These are phyloP conservation scores for Dothistroma septosporum DNA, from an alignment of 2,329 filamentous ascomycete species.

Conservation along the genomic window DNA sequence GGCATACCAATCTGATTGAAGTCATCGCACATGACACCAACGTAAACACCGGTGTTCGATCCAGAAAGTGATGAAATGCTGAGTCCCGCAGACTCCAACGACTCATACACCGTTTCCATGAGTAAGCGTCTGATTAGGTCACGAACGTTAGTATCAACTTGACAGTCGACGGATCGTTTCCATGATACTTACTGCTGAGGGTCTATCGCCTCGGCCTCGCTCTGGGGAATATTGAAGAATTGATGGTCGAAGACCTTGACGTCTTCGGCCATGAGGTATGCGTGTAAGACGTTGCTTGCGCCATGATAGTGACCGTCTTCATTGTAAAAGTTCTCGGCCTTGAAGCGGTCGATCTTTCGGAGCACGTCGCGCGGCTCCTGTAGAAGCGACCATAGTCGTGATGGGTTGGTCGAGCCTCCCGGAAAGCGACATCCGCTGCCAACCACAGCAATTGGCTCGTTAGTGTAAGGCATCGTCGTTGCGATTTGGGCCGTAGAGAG, in stretches of 20 bases:
- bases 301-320: neutral
- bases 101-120: constrained; percentile 43
- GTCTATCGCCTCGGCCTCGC: constrained; percentile 21
- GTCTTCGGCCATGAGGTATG: constrained; percentile 15
- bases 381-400: constrained; percentile 16
- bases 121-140: constrained; percentile 24
- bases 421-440: constrained; percentile 40
- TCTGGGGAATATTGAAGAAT: constrained; percentile 19
- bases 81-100: constrained; percentile 22
- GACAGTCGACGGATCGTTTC: no score
- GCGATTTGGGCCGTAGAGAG: no score
- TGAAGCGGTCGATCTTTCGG: constrained; percentile 21
- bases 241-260: constrained; percentile 16
- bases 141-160: neutral
- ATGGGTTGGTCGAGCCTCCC: constrained; percentile 10
- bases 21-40: constrained; percentile 25
- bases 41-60: constrained; percentile 22
- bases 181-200: constrained; percentile 15
- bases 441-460: constrained; percentile 43
- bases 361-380: constrained; percentile 6
- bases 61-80: constrained; percentile 14
- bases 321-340: constrained; percentile 12
- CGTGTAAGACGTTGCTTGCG: neutral
- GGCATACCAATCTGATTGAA: constrained; percentile 16
- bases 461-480: no score